Evolutionary conservation across 257 asterid species (phyloP).

Genomic region (Fraxinus anomala): DNA sequence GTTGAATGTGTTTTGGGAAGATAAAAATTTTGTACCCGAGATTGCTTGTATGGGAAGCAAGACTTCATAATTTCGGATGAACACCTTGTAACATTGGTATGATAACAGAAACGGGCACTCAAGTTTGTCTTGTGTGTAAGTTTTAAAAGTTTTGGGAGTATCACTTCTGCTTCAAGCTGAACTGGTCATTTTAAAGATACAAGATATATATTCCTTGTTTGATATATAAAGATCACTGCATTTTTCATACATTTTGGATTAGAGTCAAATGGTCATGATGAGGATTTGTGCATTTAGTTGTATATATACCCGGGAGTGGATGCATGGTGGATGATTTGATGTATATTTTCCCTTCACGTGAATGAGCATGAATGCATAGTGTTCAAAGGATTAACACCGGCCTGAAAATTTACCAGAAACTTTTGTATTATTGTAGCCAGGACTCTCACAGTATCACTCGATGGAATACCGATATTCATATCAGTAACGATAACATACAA

Average conservation of each 20-base stretch:
- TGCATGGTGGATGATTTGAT: neutral
- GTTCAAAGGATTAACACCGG: neutral
- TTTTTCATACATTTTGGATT: neutral
- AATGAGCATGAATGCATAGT: neutral
- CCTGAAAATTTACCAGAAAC: neutral
- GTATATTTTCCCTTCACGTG: neutral
- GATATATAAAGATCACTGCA: neutral
- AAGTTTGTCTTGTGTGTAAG: neutral
- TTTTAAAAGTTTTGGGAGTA: neutral
- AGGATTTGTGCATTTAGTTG: neutral
- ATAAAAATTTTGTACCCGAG: constrained; percentile 33
- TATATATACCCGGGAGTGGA: neutral
- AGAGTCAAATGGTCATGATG: neutral
- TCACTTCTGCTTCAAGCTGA: neutral
- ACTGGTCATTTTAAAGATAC: neutral
- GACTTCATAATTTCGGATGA: neutral
- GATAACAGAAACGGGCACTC: neutral
- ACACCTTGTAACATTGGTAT: neutral
- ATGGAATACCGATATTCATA: too few relatives aligned
- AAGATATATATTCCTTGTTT: neutral
- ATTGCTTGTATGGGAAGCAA: neutral
- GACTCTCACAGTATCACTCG: too few relatives aligned
- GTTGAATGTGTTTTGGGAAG: constrained; percentile 16
- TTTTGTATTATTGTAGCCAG: too few relatives aligned
- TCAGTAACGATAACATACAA: too few relatives aligned